Base-by-base conservation (phyloP, 2,329 filamentous ascomycete species). In the Stagonosporopsis tanaceti region DNA sequence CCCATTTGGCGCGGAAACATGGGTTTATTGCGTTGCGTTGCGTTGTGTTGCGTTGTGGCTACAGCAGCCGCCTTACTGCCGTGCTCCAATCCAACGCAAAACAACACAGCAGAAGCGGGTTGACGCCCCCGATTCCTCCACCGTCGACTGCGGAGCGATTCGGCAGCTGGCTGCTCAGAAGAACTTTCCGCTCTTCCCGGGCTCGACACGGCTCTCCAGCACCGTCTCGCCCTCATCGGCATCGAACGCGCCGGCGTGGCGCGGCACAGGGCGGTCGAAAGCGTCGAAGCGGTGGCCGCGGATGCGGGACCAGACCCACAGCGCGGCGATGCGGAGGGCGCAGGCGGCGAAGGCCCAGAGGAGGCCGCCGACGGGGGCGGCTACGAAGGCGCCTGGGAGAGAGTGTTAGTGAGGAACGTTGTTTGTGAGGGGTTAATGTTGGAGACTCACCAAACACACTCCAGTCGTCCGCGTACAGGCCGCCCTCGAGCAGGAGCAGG, bases 401-500 rank as follows among this genome's bases (percentile, higher is more conserved):
- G 30, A 9, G 2, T 2, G 45, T 70, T 44, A 69, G 60, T 22
- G 50, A 11, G 22, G 27, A 28, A 7, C n/a, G n/a, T 14, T 32
- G 30, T 32, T n/a, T 8, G 27, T 30, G n/a, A 4, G 6, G 27
- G 27, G 9, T 28, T 11, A 11, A 11, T 32, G 30, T 4, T 32
- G 3, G 6, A n/a, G 15, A 44, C 41, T 62, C 66, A 66, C 91
- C 91, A 74, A 95, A 95, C 1, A 85, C 89, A 61, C 87, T 89
- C 92, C 92, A 95, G 74, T 94, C 91, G 45, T 87, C 82, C 0
- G 82, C 85, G 75, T 93, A 95, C 20, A 95, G 80, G 0, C 91
- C 91, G 63, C 88, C 81, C 71, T 91, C 83, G 12, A 95, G 78
- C 25, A 94, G 79, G 47, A 95, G 83, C 53, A 95, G 84, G 56